These are phyloP conservation scores for Theobroma cacao DNA, from an alignment of 345 rosid genomes.

Conservation along the genomic window DNA sequence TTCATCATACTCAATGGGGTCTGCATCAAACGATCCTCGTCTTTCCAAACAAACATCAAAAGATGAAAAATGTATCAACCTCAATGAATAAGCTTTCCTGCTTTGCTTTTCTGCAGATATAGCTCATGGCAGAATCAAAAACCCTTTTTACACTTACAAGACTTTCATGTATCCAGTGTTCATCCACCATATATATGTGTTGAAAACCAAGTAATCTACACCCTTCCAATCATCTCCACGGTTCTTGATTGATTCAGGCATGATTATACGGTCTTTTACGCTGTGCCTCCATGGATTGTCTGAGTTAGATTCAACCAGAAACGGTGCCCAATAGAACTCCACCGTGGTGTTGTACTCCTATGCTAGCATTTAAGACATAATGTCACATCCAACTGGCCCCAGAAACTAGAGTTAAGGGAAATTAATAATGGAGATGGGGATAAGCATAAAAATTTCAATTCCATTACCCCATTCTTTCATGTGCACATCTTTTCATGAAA, in stretches of 20 bases:
- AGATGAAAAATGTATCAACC: not conserved
- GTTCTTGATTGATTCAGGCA: conserved; percentile 54
- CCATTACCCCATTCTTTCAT: not conserved
- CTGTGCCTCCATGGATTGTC: conserved; percentile 53
- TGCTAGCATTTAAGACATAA: conserved; percentile 1
- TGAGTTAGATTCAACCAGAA: conserved; percentile 61
- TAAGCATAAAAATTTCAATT: not conserved
- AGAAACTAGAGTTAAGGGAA: not conserved
- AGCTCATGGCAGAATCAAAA: not conserved
- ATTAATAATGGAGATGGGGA: not conserved
- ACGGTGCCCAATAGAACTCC: conserved; percentile 72
- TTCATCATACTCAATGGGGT: conserved; percentile 55
- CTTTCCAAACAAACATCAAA: conserved; percentile 21
- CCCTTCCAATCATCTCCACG: conserved; percentile 56
- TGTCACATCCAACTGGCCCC: not conserved
- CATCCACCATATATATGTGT: conserved; percentile 71
- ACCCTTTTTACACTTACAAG: conserved; percentile 33
- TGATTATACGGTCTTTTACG: conserved; percentile 36
- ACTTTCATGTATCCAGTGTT: conserved; percentile 41
- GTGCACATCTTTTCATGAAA: not conserved
- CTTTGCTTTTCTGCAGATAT: not conserved
- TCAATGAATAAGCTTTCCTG: not conserved
- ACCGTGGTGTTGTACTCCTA: conserved; percentile 56
- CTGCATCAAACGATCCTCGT: conserved; percentile 54
- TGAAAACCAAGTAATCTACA: conserved; percentile 55